Evolutionary conservation across 164 flowering plant genomes (phyloP), one percentile per base, ranked within the genome.

Genomic region (Cinnamomum micranthum): DNA sequence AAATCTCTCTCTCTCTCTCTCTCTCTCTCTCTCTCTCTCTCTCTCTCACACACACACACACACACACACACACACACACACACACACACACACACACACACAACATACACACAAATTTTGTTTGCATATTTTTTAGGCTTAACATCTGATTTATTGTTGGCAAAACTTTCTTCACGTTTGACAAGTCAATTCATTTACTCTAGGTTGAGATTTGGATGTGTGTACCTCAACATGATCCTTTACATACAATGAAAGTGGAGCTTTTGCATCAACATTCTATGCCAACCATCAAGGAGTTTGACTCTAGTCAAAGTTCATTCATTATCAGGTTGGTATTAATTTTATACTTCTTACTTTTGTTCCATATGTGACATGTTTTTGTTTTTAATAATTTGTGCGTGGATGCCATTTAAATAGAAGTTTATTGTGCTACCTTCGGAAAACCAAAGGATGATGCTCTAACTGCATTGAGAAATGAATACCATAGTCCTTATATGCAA

Each of bases 301-400:
- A 77, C 41, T 79, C 79, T 65, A 79, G 73, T 25, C 76, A 71
- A 73, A 77, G 80, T 82, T 77, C 83, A 41, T 93, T 92, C 85
- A 84, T 82, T 20, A 84, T 93, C 87, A 93, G 86, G 97, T 92
- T 65, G 73, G 92, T 88, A 76, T 65, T 71, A 6, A 25, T 69
- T 65, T 72, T 41, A 20, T 70, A 13, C 27, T 65, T 13, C 35
- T 66, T 35, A 65, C 50, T 33, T 67, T 67, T 15, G n/a, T 55
- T 67, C 19, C 22, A 33, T n/a, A 0, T 58, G 60, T 15, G 19
- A 14, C 20, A 15, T 2, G 17, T 62, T 17, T 35, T 55, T 33
- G 11, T 62, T 3, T 65, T 47, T 41, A 52, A 17, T 55, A 65
- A 9, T 73, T 1, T 65, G 70, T 50, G 27, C 9, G 15, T 52